A percentile compares a stretch with the other conserved stretches of the same genome.
Conservation (phyloP, 148 eudicot species). For the Silene latifolia region DNA sequence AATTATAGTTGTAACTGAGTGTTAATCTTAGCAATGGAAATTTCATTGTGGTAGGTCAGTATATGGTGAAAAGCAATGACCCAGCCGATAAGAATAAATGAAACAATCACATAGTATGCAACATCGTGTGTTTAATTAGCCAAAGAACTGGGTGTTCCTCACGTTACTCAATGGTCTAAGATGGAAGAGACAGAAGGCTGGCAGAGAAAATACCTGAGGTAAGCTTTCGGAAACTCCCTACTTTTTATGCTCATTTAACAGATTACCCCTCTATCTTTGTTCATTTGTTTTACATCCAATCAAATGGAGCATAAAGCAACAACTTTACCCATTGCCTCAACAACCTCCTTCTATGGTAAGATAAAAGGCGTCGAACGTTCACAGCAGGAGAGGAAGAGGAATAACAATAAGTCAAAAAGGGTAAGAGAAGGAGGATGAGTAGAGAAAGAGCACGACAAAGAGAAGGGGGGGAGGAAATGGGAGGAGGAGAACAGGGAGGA, state of each 20-base stretch:
- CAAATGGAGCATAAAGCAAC: no score
- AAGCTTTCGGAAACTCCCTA: conserved; percentile 15
- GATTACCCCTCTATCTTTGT: no score
- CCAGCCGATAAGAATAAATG: conserved; percentile 82
- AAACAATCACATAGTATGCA: conserved; percentile 60
- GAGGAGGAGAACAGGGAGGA: no score
- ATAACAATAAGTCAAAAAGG: no score
- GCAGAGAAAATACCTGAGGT: conserved; percentile 72
- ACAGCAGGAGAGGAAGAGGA: no score
- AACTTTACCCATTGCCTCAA: no score
- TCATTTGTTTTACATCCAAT: no score
- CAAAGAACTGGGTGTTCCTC: conserved; percentile 61
- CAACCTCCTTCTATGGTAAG: no score
- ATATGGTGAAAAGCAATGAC: conserved; percentile 72
- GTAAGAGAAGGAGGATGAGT: no score
- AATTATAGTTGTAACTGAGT: neutral
- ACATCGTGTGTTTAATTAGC: conserved; percentile 60
- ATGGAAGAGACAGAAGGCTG: conserved; percentile 40
- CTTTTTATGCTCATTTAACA: neutral
- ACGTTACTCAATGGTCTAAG: conserved; percentile 81
- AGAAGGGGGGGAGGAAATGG: no score
- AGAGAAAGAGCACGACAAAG: no score
- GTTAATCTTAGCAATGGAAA: neutral
- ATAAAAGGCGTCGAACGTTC: no score
- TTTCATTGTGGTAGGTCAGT: conserved; percentile 49